Evolutionary conservation across 2,329 filamentous ascomycete genomes (phyloP), one percentile per base, ranked within the genome.

Genomic region (Botrytis tulipae): DNA sequence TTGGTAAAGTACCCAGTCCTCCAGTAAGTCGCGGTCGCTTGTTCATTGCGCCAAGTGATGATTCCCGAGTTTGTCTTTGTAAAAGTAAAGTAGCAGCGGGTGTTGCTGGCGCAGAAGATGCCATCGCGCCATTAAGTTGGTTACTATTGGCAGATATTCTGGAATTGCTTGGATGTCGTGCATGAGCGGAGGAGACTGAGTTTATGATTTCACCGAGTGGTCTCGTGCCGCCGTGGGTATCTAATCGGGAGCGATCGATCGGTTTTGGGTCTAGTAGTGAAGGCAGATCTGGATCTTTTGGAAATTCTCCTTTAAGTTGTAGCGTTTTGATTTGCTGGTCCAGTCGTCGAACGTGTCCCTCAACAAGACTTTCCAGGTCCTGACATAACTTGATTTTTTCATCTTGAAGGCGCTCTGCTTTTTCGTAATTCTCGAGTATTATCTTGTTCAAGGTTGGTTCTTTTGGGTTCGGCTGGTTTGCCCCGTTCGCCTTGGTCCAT

Each of bases 401-500:
- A 71, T 90, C 87, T 73, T 93, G 90, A 48, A 96, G 84, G 74
- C 89, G 85, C 76, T 94, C 90, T 71, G 91, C 91, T 77, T 87
- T 88, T 75, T 87, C 87, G 79, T 88, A 95, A 79, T 90, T 90
- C 75, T 93, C 89, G 72, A 86, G 83, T 77, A 95, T 91, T 71
- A 88, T 87, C 66, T 89, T 87, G 71, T 89, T 87, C 79, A 93
- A 87, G 22, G 86, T 82, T 20, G 92, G 90, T 83, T 97, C 93
- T 79, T 93, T 93, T 0, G 93, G 92, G 78, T 95, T 93, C 46
- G 87, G 85, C 70, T 90, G 86, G 78, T 93, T 89, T 79, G 91
- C 93, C 76, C 92, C 91, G 77, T 95, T 92, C 29, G 88, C 84
- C 79, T 92, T 93, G 81, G 95, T 93, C 85, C 90, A 95, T 83